Evolutionary conservation across 139 green algal genomes (phyloP).

Genomic region (Spirogloea muscicola): DNA sequence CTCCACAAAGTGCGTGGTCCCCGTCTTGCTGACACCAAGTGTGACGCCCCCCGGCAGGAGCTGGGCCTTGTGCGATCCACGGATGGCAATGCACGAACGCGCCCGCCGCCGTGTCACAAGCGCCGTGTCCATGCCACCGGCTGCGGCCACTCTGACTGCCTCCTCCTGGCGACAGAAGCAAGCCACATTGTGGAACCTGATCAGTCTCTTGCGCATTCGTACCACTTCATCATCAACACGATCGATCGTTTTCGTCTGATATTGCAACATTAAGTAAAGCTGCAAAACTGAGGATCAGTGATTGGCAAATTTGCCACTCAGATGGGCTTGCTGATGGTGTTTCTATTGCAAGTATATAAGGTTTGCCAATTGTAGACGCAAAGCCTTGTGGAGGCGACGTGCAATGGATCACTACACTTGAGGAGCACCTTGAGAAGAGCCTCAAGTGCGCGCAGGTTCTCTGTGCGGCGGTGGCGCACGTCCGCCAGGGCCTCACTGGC

Average conservation of each 20-base stretch:
- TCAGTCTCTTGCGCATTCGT: background rate
- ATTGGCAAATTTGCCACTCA: background rate
- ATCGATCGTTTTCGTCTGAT: too few species aligned
- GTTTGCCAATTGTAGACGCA: too few species aligned
- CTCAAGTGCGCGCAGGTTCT: constrained; percentile 23
- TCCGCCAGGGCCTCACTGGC: constrained; percentile 10
- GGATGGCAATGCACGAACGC: constrained; percentile 22
- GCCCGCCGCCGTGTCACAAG: constrained; percentile 13
- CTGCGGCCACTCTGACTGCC: background rate
- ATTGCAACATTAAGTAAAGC: too few species aligned
- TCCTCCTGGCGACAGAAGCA: background rate
- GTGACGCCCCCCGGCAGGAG: constrained; percentile 25
- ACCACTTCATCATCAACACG: background rate
- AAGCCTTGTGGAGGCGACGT: constrained; percentile 1
- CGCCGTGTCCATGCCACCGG: constrained; percentile 1
- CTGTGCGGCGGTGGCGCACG: constrained; percentile 1
- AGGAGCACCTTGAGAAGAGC: too few species aligned
- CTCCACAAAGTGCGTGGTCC: constrained; percentile 35
- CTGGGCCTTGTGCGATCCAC: constrained; percentile 19
- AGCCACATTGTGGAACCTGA: background rate
- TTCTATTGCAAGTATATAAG: background rate
- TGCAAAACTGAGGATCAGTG: background rate
- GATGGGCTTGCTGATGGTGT: background rate
- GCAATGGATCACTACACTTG: background rate
- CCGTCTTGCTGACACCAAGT: constrained; percentile 37